Percentiles rank a stretch among this genome's conserved stretches.
Evolutionary conservation across 306 rosid genomes (phyloP).

Genomic region (Geum urbanum): DNA sequence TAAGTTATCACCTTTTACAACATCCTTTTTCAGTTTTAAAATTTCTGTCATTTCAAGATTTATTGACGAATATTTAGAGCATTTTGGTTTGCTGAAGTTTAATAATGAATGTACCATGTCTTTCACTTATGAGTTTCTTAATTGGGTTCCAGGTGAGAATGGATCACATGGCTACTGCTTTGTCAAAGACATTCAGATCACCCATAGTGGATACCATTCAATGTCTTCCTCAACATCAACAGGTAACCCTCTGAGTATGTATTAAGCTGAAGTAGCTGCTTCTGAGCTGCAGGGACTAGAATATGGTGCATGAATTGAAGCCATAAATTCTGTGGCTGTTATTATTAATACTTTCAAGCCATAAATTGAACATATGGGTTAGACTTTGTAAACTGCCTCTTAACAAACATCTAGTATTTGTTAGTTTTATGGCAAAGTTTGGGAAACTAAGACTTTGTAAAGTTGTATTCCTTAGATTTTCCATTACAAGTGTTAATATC

Average conservation of each 20-base stretch:
- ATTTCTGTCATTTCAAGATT: not conserved
- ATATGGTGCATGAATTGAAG: too few relatives aligned
- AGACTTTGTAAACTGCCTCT: too few relatives aligned
- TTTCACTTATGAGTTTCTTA: slow-evolving; percentile 9
- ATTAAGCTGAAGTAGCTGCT: not conserved
- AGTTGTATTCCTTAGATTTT: not conserved
- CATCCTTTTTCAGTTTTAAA: not conserved
- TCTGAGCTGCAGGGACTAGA: too few relatives aligned
- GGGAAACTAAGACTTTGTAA: not conserved
- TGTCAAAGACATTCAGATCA: slow-evolving; percentile 79
- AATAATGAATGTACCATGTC: not conserved
- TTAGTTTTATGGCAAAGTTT: not conserved
- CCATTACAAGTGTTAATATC: not conserved
- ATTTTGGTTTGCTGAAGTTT: not conserved
- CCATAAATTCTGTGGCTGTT: too few relatives aligned
- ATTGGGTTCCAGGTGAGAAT: slow-evolving; percentile 64
- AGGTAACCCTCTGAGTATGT: slow-evolving; percentile 45
- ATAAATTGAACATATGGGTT: not conserved
- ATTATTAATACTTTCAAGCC: not conserved
- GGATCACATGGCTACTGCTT: slow-evolving; percentile 78
- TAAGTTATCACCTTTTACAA: slow-evolving; percentile 32
- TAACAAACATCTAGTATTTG: not conserved
- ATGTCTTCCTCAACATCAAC: slow-evolving; percentile 95
- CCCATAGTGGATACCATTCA: slow-evolving; percentile 82
- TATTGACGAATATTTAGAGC: not conserved